Conservation (phyloP, 257 asterid genomes). For the Petunia axillaris region DNA sequence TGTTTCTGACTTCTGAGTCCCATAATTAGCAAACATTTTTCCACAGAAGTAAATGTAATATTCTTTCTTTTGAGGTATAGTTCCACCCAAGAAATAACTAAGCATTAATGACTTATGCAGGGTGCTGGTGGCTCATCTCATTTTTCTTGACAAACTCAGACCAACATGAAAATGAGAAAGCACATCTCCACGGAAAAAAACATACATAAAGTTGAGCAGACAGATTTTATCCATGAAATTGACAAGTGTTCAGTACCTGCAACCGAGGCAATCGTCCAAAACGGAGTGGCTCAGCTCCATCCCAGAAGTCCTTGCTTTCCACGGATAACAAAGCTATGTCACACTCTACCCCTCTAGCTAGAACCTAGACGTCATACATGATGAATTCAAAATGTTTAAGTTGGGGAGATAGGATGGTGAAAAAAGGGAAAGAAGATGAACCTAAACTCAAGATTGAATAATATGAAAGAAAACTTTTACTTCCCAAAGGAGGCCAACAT, state of each 20-base stretch:
- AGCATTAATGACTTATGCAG: not conserved
- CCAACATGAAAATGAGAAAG: slow-evolving; percentile 18
- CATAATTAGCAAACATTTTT: slow-evolving; percentile 3
- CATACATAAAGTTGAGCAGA: not conserved
- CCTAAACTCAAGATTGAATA: too few species aligned
- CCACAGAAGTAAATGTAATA: slow-evolving; percentile 1
- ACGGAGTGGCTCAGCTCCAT: slow-evolving; percentile 77
- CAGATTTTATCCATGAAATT: slow-evolving; percentile 17
- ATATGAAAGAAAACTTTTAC: too few species aligned
- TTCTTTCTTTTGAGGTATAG: slow-evolving; percentile 8
- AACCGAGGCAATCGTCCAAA: slow-evolving; percentile 77
- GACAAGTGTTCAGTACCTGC: slow-evolving; percentile 56
- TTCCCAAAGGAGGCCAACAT: too few species aligned
- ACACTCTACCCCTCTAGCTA: slow-evolving; percentile 90
- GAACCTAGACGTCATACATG: slow-evolving; percentile 51
- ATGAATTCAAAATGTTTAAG: slow-evolving; percentile 1
- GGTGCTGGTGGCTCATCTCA: slow-evolving; percentile 9
- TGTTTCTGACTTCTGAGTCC: not conserved
- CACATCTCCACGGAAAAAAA: not conserved
- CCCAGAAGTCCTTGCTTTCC: slow-evolving; percentile 81
- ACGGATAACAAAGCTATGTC: slow-evolving; percentile 89
- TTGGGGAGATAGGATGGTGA: too few species aligned
- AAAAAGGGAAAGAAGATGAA: too few species aligned
- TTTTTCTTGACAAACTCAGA: slow-evolving; percentile 16
- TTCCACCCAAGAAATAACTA: slow-evolving; percentile 1